Conservation (phyloP, 2,329 filamentous ascomycete genomes). For the Leptoxyphium fumago region DNA sequence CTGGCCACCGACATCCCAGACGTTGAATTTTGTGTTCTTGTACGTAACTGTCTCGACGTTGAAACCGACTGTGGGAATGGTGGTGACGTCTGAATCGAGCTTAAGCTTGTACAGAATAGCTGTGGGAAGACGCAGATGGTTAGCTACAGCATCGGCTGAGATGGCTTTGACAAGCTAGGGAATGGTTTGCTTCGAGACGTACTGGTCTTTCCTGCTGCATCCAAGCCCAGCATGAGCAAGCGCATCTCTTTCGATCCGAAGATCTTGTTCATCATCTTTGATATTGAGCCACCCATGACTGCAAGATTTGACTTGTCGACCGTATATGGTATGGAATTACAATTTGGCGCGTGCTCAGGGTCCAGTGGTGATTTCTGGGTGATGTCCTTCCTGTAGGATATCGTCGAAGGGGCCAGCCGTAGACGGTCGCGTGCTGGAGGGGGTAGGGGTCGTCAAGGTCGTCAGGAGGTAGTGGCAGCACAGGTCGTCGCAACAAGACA, state of each 20-base stretch:
- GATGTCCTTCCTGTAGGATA: too few species aligned
- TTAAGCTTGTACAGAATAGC: conserved; percentile 99
- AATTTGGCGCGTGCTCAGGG: too few species aligned
- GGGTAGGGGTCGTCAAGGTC: too few species aligned
- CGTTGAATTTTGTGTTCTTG: conserved; percentile 99
- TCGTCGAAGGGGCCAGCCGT: too few species aligned
- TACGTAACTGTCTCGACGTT: conserved; percentile 99
- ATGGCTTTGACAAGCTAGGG: not conserved
- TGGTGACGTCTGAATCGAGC: conserved; percentile 97
- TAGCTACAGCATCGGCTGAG: too few species aligned
- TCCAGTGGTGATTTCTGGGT: too few species aligned
- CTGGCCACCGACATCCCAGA: conserved; percentile 99
- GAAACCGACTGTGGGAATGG: conserved; percentile 98
- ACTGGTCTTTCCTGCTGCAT: conserved; percentile 94
- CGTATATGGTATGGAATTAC: too few species aligned
- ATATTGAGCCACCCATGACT: conserved; percentile 78
- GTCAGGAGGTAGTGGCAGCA: too few species aligned
- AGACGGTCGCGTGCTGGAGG: too few species aligned
- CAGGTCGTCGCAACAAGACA: too few species aligned
- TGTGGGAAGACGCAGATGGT: conserved; percentile 7
- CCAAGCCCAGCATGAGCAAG: conserved; percentile 89
- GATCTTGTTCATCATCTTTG: conserved; percentile 96
- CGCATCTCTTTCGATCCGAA: conserved; percentile 99
- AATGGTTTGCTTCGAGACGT: conserved; percentile 13
- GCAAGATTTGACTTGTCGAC: conserved; percentile 13